A percentile compares a stretch with the other conserved stretches of the same genome.
These are phyloP conservation scores for Mycena albidolilacea DNA, from an alignment of 768 basidiomycete genomes.

Conservation along the genomic window DNA sequence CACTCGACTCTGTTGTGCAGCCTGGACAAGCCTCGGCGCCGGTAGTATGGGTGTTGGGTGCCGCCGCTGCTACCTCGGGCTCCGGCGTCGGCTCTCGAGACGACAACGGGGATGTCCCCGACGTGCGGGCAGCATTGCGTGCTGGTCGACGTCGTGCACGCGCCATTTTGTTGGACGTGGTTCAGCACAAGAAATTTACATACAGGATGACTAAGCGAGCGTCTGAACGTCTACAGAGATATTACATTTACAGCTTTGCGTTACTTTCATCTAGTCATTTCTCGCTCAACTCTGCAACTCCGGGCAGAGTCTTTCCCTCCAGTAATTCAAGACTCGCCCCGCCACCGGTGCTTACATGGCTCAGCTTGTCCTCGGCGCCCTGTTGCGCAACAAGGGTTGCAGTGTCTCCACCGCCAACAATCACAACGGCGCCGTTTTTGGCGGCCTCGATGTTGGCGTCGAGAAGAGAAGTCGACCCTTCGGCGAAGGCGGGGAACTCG, in stretches of 20 bases:
- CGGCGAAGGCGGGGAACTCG: constrained; percentile 93
- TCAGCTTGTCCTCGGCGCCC: constrained; percentile 87
- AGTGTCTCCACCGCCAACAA: constrained; percentile 96
- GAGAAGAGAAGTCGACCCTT: constrained; percentile 87
- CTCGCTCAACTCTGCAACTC: constrained; percentile 92
- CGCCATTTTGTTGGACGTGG: constrained; percentile 30
- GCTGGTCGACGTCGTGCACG: constrained; percentile 29
- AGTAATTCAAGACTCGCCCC: constrained; percentile 95
- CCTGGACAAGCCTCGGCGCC: constrained; percentile 62
- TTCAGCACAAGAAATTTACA: not conserved
- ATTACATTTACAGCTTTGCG: constrained; percentile 31
- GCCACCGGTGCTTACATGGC: constrained; percentile 97
- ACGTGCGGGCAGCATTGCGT: constrained; percentile 24
- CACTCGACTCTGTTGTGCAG: constrained; percentile 57
- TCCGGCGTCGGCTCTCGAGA: constrained; percentile 32
- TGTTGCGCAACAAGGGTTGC: constrained; percentile 96
- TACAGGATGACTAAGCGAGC: not conserved
- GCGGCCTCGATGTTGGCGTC: constrained; percentile 92
- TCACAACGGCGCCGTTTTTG: constrained; percentile 88
- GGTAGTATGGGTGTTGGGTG: not conserved
- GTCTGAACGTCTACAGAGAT: not conserved
- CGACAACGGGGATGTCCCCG: constrained; percentile 34
- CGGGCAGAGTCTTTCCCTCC: constrained; percentile 96
- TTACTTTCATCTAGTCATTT: constrained; percentile 60
- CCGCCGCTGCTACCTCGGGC: constrained; percentile 7